A percentile compares a stretch with the other conserved stretches of the same genome.
Evolutionary conservation across 768 basidiomycete species (phyloP).

Genomic region (Hypholoma sublateritium): DNA sequence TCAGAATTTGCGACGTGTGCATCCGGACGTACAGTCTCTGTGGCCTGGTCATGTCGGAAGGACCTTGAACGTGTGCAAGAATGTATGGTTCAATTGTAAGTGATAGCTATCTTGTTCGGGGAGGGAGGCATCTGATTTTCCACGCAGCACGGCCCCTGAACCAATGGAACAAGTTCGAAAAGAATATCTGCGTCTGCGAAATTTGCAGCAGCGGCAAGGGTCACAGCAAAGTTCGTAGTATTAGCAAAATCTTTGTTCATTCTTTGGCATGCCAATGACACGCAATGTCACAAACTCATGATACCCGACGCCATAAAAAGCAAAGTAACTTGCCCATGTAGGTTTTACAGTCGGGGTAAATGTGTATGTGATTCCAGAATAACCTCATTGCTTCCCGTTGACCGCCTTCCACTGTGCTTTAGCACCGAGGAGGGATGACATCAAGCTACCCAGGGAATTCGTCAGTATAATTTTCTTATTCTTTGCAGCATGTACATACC

Average conservation of each 20-base stretch:
- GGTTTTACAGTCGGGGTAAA: not conserved
- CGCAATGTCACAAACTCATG: not conserved
- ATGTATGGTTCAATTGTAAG: conserved; percentile 82
- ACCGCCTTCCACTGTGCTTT: conserved; percentile 66
- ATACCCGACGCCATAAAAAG: too few species aligned
- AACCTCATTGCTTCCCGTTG: conserved; percentile 37
- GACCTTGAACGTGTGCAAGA: conserved; percentile 69
- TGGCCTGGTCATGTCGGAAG: conserved; percentile 80
- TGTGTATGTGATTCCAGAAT: not conserved
- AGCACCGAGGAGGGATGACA: conserved; percentile 70
- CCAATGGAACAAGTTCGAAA: conserved; percentile 70
- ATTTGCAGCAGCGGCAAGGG: conserved; percentile 18
- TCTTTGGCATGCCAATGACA: not conserved
- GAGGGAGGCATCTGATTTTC: conserved; percentile 1
- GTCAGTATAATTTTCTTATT: not conserved
- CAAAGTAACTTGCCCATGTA: too few species aligned
- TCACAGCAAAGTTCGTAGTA: not conserved
- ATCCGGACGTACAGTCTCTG: conserved; percentile 75
- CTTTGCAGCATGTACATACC: conserved; percentile 43
- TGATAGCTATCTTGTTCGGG: not conserved
- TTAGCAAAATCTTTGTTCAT: not conserved
- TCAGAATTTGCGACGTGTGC: conserved; percentile 87
- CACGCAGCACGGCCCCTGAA: conserved; percentile 66
- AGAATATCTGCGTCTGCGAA: conserved; percentile 72
- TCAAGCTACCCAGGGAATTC: conserved; percentile 42